phyloP scores from a whole-genome alignment of 306 rosid species.

The Castanospermum australe region DNA sequence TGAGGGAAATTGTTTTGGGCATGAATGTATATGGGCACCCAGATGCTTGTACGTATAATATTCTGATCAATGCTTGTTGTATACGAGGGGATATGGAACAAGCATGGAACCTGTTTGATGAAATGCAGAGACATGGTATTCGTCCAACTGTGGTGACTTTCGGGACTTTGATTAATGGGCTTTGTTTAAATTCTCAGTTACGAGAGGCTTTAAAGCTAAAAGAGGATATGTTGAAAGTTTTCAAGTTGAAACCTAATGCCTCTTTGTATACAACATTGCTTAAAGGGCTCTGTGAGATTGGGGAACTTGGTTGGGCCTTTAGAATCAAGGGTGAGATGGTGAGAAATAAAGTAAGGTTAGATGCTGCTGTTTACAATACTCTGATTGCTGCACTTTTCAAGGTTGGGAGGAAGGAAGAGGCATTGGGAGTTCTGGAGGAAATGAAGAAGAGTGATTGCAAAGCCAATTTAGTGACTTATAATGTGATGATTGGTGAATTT shows the following conservation, averaged over 20 bases:
- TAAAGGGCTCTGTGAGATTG: constrained; percentile 54
- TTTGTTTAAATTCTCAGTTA: constrained; percentile 41
- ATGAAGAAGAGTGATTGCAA: constrained; percentile 53
- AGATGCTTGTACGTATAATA: constrained; percentile 68
- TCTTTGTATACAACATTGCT: constrained; percentile 52
- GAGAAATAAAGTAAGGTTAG: constrained; percentile 39
- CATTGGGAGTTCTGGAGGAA: constrained; percentile 47
- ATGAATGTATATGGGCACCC: constrained; percentile 36
- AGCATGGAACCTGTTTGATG: constrained; percentile 54
- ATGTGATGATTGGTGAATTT: constrained; percentile 62
- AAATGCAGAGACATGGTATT: constrained; percentile 48
- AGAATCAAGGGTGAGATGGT: constrained; percentile 70
- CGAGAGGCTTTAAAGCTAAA: constrained; percentile 57
- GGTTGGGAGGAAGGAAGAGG: constrained; percentile 60
- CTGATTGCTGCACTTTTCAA: constrained; percentile 50
- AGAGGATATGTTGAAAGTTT: constrained; percentile 45
- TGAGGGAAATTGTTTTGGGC: constrained; percentile 26
- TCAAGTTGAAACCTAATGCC: constrained; percentile 43
- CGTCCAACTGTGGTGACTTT: constrained; percentile 54
- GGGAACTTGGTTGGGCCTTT: constrained; percentile 51
- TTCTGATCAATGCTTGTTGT: constrained; percentile 49
- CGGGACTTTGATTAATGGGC: constrained; percentile 50
- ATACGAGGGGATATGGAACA: constrained; percentile 20
- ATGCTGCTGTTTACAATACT: constrained; percentile 53
- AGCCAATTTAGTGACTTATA: constrained; percentile 65